These are phyloP conservation scores for Candida broadrunensis DNA, from an alignment of 805 yeast species.

Conservation along the genomic window DNA sequence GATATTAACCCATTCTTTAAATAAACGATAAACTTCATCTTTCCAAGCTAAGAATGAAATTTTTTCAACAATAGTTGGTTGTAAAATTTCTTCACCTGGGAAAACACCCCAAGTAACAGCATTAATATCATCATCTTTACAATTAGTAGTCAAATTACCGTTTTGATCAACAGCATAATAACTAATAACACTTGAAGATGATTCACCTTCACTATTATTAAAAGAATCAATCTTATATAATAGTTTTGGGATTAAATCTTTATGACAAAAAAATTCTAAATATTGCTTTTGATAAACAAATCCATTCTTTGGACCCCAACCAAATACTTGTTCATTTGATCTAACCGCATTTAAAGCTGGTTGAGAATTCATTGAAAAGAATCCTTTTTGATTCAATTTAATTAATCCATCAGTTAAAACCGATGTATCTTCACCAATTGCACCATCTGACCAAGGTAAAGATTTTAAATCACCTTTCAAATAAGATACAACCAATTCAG, in stretches of 20 bases:
- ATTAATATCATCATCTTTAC: constrained; percentile 73
- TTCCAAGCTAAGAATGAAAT: constrained; percentile 95
- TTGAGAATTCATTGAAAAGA: constrained; percentile 87
- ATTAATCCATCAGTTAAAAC: constrained; percentile 58
- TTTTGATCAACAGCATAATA: constrained; percentile 70
- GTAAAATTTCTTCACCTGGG: constrained; percentile 92
- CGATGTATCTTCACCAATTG: constrained; percentile 72
- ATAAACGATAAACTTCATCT: constrained; percentile 85
- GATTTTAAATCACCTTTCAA: constrained; percentile 67
- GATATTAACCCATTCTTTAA: constrained; percentile 73
- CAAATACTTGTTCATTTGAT: constrained; percentile 69
- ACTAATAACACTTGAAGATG: constrained; percentile 51
- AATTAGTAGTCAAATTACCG: constrained; percentile 63
- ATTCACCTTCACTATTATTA: constrained; percentile 37
- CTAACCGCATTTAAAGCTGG: constrained; percentile 82
- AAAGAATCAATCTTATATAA: constrained; percentile 40
- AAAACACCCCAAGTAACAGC: constrained; percentile 99
- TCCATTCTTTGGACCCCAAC: constrained; percentile 96
- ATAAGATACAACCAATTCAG: constrained; percentile 63
- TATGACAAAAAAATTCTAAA: constrained; percentile 78
- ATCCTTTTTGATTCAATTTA: constrained; percentile 61
- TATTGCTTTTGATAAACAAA: constrained; percentile 94
- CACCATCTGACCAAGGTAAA: constrained; percentile 95
- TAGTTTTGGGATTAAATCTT: constrained; percentile 40
- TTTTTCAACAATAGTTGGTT: constrained; percentile 93